phyloP scores from a whole-genome alignment of 306 rosid species.

The Echinosophora koreensis region DNA sequence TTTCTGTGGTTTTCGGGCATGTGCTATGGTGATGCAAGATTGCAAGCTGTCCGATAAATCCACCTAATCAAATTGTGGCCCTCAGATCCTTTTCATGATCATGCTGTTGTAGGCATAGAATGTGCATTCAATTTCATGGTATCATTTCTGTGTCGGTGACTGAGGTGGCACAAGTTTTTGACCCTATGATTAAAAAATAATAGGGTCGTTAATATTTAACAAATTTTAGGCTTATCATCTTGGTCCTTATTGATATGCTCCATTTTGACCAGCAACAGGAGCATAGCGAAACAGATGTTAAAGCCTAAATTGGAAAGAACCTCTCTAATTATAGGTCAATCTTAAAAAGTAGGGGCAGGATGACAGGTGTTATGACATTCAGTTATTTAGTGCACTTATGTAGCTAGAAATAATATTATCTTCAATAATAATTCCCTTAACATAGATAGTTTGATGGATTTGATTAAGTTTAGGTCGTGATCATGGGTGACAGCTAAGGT shows the following conservation, averaged over 20 bases:
- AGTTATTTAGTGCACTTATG: too few species aligned
- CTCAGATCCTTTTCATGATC: background rate
- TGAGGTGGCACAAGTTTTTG: background rate
- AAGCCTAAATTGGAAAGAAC: too few species aligned
- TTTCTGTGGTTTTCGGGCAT: background rate
- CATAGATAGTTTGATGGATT: too few species aligned
- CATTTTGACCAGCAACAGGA: background rate
- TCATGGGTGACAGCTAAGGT: too few species aligned
- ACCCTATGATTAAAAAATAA: background rate
- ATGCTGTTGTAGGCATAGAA: background rate
- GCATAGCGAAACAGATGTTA: background rate
- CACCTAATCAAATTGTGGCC: background rate
- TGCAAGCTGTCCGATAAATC: background rate
- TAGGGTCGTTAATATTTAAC: slow-evolving; percentile 7
- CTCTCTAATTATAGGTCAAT: too few species aligned
- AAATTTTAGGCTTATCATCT: background rate
- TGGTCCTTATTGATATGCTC: background rate
- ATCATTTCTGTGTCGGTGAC: slow-evolving; percentile 38
- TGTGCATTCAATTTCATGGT: background rate
- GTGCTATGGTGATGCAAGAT: background rate
- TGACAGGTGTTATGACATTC: too few species aligned
- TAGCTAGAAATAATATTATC: too few species aligned
- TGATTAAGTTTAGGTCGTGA: too few species aligned
- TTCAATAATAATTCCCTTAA: too few species aligned
- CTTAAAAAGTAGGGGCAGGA: too few species aligned